Evolutionary conservation across 164 flowering plant species (phyloP).

Genomic region (Santalum album): DNA sequence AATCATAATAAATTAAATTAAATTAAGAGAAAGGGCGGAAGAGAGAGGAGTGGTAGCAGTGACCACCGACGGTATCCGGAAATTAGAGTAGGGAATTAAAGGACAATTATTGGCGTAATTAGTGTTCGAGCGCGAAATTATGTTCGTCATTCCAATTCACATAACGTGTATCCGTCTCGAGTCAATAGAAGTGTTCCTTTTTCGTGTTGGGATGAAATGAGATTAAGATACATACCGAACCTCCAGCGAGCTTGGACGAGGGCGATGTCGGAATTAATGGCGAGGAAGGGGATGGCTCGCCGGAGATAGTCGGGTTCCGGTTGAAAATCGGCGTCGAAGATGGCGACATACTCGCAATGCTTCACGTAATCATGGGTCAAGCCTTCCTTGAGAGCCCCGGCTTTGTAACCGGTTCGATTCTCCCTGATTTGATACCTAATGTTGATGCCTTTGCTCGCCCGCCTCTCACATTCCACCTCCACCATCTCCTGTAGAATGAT

Average conservation of each 20-base stretch:
- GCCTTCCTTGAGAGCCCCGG: constrained; percentile 94
- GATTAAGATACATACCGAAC: constrained; percentile 57
- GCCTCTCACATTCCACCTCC: constrained; percentile 68
- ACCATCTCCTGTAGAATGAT: constrained; percentile 44
- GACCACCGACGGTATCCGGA: constrained; percentile 18
- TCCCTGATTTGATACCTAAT: constrained; percentile 83
- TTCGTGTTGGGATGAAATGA: too few relatives aligned
- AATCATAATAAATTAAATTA: too few relatives aligned
- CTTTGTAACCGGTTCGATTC: constrained; percentile 78
- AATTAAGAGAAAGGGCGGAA: background rate
- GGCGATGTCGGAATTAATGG: constrained; percentile 60
- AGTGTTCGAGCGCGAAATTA: too few relatives aligned
- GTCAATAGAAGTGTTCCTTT: too few relatives aligned
- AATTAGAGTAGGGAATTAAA: background rate
- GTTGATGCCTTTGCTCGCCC: constrained; percentile 80
- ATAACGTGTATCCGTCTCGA: too few relatives aligned
- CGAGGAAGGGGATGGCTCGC: constrained; percentile 69
- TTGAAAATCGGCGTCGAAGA: constrained; percentile 92
- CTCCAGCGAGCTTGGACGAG: constrained; percentile 96
- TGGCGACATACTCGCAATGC: constrained; percentile 78
- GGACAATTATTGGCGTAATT: background rate
- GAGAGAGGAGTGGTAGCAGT: background rate
- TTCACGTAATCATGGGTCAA: constrained; percentile 72
- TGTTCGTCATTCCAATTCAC: too few relatives aligned
- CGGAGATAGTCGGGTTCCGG: constrained; percentile 85